Percentiles rank a stretch among this genome's conserved stretches.
These are phyloP conservation scores for Melanopsichium pennsylvanicum DNA, from an alignment of 1,284 basidiomycete genomes.

Conservation along the genomic window DNA sequence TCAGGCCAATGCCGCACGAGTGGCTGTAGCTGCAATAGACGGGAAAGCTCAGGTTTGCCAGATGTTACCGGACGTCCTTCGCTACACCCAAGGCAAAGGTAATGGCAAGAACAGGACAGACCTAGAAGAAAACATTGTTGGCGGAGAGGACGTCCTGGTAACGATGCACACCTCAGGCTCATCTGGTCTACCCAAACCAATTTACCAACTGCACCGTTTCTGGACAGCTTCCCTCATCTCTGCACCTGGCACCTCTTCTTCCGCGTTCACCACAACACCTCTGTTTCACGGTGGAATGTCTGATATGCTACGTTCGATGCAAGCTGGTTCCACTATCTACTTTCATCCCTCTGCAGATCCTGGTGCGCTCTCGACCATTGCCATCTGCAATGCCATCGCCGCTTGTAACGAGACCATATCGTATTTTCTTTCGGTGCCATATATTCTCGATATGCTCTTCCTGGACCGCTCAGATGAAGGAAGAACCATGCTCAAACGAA, in stretches of 20 bases:
- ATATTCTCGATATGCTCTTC: conserved; percentile 69
- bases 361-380: conserved; percentile 61
- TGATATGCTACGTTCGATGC: conserved; percentile 67
- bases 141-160: conserved; percentile 68
- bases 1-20: conserved; percentile 66
- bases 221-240: conserved; percentile 45
- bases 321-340: conserved; percentile 66
- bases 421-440: conserved; percentile 68
- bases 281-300: conserved; percentile 69
- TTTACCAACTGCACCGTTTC: conserved; percentile 60
- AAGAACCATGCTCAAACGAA: conserved; percentile 67
- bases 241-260: conserved; percentile 44
- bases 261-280: conserved; percentile 68
- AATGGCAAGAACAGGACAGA: neutral
- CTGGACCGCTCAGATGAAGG: conserved; percentile 70
- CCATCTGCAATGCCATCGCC: conserved; percentile 61
- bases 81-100: neutral
- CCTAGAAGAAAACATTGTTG: neutral
- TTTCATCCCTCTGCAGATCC: conserved; percentile 66
- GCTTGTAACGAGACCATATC: conserved; percentile 45
- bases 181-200: conserved; percentile 69
- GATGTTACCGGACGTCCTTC: conserved; percentile 19
- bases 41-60: neutral
- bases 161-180: conserved; percentile 75
- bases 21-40: neutral